A percentile compares a stretch with the other conserved stretches of the same genome.
phyloP scores from a whole-genome alignment of 2,329 filamentous ascomycete species.

The Aspergillus neoniger region DNA sequence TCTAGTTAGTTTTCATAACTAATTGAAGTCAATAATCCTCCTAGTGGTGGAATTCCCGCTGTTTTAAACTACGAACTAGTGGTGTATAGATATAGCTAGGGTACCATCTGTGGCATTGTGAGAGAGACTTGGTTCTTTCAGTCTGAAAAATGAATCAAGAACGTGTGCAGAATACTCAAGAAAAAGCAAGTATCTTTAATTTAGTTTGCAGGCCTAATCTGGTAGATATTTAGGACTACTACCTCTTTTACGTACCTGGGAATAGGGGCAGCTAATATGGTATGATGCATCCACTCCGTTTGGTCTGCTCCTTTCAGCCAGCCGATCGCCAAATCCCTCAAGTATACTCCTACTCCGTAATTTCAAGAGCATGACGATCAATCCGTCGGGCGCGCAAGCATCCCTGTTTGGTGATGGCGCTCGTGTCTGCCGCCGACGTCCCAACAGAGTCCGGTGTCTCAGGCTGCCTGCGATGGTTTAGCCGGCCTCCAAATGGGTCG shows the following conservation, averaged over 20 bases:
- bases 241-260: neutral
- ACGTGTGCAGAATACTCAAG: too few species aligned
- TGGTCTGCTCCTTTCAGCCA: slow-evolving; percentile 3
- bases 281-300: slow-evolving; percentile 10
- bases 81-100: neutral
- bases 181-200: too few species aligned
- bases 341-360: neutral
- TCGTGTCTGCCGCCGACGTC: slow-evolving; percentile 1
- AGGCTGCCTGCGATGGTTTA: neutral
- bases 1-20: neutral
- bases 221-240: too few species aligned
- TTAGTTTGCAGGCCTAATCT: too few species aligned
- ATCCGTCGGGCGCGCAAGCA: neutral
- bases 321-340: neutral
- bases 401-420: slow-evolving; percentile 2
- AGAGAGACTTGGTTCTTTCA: neutral
- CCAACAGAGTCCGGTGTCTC: slow-evolving; percentile 1
- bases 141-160: neutral
- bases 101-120: neutral
- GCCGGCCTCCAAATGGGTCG: neutral
- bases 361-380: slow-evolving; percentile 7
- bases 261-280: neutral
- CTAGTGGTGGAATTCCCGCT: neutral
- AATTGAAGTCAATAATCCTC: neutral
- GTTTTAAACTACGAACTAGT: neutral